phyloP scores from a whole-genome alignment of 192 early-diverging fungal species.

The Physocladia obscura region DNA sequence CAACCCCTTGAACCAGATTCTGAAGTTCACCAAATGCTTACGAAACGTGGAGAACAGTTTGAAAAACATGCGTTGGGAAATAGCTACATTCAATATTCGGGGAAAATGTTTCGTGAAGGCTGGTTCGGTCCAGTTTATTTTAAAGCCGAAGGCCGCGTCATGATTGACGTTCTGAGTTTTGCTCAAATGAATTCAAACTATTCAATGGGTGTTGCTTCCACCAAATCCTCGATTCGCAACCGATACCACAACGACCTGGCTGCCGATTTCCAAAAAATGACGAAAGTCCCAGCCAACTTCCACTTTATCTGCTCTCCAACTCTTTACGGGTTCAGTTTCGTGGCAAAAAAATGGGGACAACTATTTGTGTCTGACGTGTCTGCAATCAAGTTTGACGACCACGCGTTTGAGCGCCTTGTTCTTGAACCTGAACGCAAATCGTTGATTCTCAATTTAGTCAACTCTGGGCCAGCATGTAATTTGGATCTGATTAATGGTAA shows the following conservation, averaged over 20 bases:
- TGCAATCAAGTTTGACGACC: constrained; percentile 10
- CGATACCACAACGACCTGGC: background rate
- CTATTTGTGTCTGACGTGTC: background rate
- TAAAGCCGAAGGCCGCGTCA: background rate
- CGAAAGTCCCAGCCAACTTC: background rate
- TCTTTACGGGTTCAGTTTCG: constrained; percentile 3
- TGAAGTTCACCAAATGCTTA: background rate
- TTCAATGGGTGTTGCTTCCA: background rate
- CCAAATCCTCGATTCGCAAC: background rate
- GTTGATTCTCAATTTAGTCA: constrained; percentile 6
- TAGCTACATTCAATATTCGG: constrained; percentile 1
- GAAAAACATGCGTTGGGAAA: constrained; percentile 6
- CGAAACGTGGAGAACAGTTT: constrained; percentile 11
- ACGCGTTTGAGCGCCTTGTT: constrained; percentile 17
- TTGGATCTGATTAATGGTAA: constrained; percentile 22
- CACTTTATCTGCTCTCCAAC: constrained; percentile 8
- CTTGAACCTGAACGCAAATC: constrained; percentile 5
- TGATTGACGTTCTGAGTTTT: background rate
- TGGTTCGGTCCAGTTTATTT: background rate
- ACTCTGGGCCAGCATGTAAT: background rate
- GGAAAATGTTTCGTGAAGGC: background rate
- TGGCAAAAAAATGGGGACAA: constrained; percentile 13
- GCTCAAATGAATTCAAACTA: constrained; percentile 13
- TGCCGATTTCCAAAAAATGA: background rate
- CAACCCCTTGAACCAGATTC: background rate